Conservation (phyloP, 2,329 filamentous ascomycete species). For the Aspergillus brasiliensis region DNA sequence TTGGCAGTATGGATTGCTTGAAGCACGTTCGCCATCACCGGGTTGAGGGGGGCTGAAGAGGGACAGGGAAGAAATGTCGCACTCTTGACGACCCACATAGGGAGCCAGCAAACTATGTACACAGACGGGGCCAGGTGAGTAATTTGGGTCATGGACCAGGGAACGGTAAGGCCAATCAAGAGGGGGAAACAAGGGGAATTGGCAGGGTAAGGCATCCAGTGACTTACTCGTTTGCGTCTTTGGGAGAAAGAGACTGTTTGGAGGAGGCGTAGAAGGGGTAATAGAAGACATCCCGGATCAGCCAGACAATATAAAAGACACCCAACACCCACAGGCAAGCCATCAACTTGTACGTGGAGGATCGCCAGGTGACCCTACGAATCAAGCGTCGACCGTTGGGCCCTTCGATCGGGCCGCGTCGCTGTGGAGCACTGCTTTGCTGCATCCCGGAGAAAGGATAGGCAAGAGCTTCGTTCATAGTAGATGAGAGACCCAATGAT, state of each 20-base stretch:
- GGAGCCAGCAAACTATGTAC: constrained; percentile 36
- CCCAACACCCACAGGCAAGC: constrained; percentile 44
- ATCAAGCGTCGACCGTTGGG: constrained; percentile 42
- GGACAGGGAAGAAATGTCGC: constrained; percentile 37
- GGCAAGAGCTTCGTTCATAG: constrained; percentile 38
- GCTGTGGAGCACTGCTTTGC: constrained; percentile 26
- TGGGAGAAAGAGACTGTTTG: constrained; percentile 13
- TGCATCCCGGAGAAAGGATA: constrained; percentile 36
- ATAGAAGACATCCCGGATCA: constrained; percentile 44
- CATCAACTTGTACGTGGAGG: constrained; percentile 46
- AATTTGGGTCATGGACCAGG: constrained; percentile 11
- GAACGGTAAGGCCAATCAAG: background rate
- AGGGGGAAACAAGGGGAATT: background rate
- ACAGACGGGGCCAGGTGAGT: constrained; percentile 18
- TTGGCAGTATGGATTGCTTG: constrained; percentile 32
- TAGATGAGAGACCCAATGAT: constrained; percentile 26
- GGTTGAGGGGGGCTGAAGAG: constrained; percentile 35
- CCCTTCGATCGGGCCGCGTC: constrained; percentile 44
- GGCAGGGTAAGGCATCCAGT: constrained; percentile 7
- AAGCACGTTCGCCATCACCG: constrained; percentile 15
- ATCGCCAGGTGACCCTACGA: constrained; percentile 46
- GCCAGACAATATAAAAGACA: constrained; percentile 44
- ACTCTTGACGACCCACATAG: constrained; percentile 41
- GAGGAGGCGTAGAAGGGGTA: constrained; percentile 34
- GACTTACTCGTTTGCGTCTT: constrained; percentile 27